Percentiles rank a stretch among this genome's conserved stretches.
Conservation (phyloP, 1,284 basidiomycete species). For the Fistulinella cinereoalba region DNA sequence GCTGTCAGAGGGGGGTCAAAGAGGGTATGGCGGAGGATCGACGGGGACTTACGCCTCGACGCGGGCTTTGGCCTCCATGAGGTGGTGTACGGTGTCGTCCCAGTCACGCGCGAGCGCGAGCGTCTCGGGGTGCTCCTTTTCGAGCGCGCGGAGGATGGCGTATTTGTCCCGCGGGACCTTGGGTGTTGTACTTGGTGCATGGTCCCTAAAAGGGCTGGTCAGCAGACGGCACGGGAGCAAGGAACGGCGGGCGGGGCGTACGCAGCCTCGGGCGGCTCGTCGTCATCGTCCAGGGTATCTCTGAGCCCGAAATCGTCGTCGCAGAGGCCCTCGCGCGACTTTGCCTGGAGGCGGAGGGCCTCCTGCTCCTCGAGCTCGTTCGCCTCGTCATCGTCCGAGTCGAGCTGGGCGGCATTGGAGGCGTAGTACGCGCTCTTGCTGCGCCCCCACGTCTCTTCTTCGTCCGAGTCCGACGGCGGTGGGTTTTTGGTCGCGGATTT, state of each 20-base stretch:
- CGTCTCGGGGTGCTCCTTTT: conserved; percentile 78
- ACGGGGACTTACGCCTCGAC: conserved; percentile 51
- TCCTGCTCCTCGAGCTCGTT: conserved; percentile 88
- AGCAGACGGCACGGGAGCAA: conserved; percentile 5
- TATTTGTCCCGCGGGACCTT: conserved; percentile 56
- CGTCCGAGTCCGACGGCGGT: conserved; percentile 46
- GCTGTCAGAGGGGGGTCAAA: conserved; percentile 35
- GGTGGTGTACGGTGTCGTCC: conserved; percentile 60
- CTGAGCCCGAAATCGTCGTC: conserved; percentile 87
- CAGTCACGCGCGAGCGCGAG: conserved; percentile 73
- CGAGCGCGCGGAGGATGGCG: conserved; percentile 70
- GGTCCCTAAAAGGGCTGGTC: conserved; percentile 26
- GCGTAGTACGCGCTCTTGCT: conserved; percentile 81
- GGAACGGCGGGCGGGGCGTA: conserved; percentile 37
- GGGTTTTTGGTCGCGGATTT: conserved; percentile 36
- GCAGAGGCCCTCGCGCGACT: conserved; percentile 66
- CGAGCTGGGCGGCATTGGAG: conserved; percentile 75
- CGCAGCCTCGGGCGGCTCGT: conserved; percentile 35
- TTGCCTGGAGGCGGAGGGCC: conserved; percentile 76
- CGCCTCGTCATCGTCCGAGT: conserved; percentile 84
- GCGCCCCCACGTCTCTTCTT: conserved; percentile 78
- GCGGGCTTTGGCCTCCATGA: conserved; percentile 53
- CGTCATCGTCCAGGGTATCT: conserved; percentile 52
- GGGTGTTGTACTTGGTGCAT: conserved; percentile 33
- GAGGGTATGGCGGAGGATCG: background rate